These are phyloP conservation scores for Cystobasidium ongulense DNA, from an alignment of 768 basidiomycete species.

Conservation along the genomic window DNA sequence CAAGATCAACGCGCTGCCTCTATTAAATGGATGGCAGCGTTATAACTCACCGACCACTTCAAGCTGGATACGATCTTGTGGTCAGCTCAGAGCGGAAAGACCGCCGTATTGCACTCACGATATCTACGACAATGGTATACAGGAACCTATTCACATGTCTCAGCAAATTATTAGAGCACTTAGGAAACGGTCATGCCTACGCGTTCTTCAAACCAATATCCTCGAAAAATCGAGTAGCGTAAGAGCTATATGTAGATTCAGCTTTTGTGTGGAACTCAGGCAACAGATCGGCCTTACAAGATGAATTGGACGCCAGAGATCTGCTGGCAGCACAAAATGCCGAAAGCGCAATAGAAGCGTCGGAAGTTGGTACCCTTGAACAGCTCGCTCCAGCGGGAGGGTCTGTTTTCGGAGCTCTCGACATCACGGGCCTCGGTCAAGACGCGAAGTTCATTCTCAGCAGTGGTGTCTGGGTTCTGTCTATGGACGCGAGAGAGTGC, in stretches of 20 bases:
- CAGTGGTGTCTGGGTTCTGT: constrained; percentile 19
- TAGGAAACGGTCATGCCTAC: neutral
- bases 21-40: neutral
- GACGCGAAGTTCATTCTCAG: constrained; percentile 8
- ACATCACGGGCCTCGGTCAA: constrained; percentile 42
- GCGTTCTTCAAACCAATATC: neutral
- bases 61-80: neutral
- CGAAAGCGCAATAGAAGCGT: constrained; percentile 44
- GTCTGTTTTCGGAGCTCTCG: constrained; percentile 39
- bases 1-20: too few species aligned
- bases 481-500: constrained; percentile 42
- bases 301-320: constrained; percentile 43
- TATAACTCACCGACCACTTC: constrained; percentile 26
- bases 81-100: neutral
- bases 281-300: constrained; percentile 24
- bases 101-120: neutral
- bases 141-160: constrained; percentile 17
- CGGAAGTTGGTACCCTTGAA: constrained; percentile 41
- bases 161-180: neutral
- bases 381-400: constrained; percentile 41
- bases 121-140: constrained; percentile 32
- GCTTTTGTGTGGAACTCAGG: neutral
- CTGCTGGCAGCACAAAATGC: constrained; percentile 44
- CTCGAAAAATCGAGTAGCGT: constrained; percentile 13
- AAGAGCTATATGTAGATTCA: constrained; percentile 1